Conservation (phyloP, 108 stramenopile genomes). For the Skeletonema grethae region DNA sequence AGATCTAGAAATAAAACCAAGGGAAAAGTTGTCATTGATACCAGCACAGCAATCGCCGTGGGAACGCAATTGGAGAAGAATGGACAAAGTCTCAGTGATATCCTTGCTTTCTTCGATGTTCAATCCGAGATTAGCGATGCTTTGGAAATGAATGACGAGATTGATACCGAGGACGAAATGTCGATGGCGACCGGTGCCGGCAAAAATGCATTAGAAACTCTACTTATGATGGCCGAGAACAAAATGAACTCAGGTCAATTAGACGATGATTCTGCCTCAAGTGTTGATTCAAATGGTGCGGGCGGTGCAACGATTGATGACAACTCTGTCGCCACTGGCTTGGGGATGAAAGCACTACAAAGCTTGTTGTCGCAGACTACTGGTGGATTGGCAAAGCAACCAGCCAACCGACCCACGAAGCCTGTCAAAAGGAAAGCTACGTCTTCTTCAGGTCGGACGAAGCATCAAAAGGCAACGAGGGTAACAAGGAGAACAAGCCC, state of each 20-base stretch:
- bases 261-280: constrained; percentile 10
- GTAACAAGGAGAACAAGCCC: background rate
- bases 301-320: background rate
- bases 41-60: background rate
- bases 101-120: constrained; percentile 9
- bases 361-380: constrained; percentile 16
- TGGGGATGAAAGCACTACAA: constrained; percentile 22
- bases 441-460: background rate
- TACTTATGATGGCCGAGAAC: constrained; percentile 27
- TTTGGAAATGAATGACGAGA: background rate
- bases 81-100: background rate
- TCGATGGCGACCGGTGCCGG: constrained; percentile 34
- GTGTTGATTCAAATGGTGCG: constrained; percentile 1
- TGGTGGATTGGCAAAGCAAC: background rate
- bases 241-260: constrained; percentile 12
- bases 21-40: background rate
- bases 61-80: background rate
- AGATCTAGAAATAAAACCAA: background rate
- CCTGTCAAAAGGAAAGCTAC: background rate
- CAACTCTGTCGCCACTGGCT: constrained; percentile 22
- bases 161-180: constrained; percentile 17
- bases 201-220: constrained; percentile 22
- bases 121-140: background rate
- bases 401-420: background rate
- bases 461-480: background rate